Evolutionary conservation across 352 stramenopile species (phyloP), one percentile per base, ranked within the genome.

Genomic region (Phytopythium oedochilum): DNA sequence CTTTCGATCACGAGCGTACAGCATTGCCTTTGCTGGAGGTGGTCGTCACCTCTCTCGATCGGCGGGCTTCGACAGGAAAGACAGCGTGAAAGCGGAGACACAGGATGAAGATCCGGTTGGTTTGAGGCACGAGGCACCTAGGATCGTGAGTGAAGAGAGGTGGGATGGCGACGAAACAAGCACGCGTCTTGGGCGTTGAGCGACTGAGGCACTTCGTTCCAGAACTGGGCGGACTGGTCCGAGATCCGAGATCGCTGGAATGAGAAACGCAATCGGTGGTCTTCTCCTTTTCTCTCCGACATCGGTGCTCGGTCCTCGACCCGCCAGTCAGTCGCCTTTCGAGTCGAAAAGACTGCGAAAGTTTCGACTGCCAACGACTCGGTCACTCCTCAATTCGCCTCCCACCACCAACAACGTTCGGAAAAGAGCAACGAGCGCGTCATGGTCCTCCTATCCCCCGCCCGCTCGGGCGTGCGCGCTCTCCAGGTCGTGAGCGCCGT

Each of bases 401-500:
- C 43, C 47, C 28, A 43, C 2, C 29, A 5, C n/a, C 18, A 53
- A 31, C 55, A 56, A 29, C 35, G 31, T 35, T 53, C n/a, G 23
- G 10, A 26, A 2, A n/a, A 28, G 20, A 43, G n/a, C 18, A 42
- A 43, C 34, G 25, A 10, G 18, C 31, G 17, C 51, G 31, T 1
- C 25, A 61, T 53, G 49, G 31, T 47, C 32, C 25, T 62, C 34
- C 54, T 71, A 43, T 69, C 61, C 8, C 40, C 57, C 3, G 39
- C 53, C 0, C 68, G 58, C 23, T 23, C 70, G 5, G 58, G 43
- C 20, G 55, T 71, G 14, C 70, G 70, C 32, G 64, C 51, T 3
- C 59, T 74, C 23, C 70, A 79, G 57, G 57, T 42, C 22, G 39
- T 69, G 10, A 66, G 55, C 46, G 57, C 54, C n/a, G 35, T 79